These are phyloP conservation scores for Secale cereale DNA, from an alignment of 176 grass and related monocot species.

Conservation along the genomic window DNA sequence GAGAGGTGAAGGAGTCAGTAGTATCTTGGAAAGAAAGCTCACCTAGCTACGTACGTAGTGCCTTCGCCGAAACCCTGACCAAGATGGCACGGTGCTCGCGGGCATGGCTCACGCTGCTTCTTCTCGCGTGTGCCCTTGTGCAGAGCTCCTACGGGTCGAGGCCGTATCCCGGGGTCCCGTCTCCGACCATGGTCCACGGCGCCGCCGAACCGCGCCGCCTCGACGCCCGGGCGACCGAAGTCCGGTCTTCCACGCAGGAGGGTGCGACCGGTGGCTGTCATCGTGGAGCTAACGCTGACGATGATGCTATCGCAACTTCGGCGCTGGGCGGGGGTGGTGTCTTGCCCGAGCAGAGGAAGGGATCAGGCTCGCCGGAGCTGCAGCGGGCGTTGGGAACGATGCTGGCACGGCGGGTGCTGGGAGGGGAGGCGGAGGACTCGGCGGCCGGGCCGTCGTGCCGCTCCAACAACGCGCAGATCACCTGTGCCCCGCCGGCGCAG, in stretches of 20 bases:
- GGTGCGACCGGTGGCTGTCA: background rate
- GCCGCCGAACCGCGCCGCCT: background rate
- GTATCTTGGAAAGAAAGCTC: too few species aligned
- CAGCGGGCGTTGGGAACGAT: background rate
- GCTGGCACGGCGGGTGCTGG: background rate
- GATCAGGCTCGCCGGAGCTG: background rate
- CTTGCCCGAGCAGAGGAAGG: background rate
- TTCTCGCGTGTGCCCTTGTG: background rate
- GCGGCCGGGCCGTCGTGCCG: too few species aligned
- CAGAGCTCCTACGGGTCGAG: background rate
- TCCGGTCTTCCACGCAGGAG: too few species aligned
- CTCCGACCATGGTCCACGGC: background rate
- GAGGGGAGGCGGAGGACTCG: background rate
- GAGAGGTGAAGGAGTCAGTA: too few species aligned
- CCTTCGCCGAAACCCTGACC: background rate
- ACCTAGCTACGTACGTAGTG: too few species aligned
- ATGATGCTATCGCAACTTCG: background rate
- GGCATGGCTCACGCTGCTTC: background rate
- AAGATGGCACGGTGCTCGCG: background rate
- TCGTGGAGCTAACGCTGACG: background rate
- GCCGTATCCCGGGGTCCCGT: background rate
- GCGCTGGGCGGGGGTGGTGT: background rate
- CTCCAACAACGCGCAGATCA: background rate
- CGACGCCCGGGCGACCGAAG: background rate
- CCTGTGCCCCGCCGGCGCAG: background rate